phyloP scores from a whole-genome alignment of 1,139 yeast genomes.

The Insectozyma bohioensis region DNA sequence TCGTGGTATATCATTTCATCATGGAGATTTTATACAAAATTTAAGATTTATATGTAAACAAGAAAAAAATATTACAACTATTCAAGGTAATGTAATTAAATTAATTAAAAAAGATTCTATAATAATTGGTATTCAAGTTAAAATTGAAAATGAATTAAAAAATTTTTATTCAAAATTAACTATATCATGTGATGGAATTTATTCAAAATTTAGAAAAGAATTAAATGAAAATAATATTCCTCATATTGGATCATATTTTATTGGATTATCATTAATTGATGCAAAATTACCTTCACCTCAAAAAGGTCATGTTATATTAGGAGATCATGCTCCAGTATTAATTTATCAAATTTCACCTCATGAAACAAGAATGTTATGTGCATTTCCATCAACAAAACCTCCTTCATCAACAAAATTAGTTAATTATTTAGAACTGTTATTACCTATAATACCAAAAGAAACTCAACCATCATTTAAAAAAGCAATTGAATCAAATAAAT shows the following conservation, averaged over 20 bases:
- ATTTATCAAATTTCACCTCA: constrained; percentile 82
- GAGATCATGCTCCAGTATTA: constrained; percentile 83
- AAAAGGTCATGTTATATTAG: constrained; percentile 90
- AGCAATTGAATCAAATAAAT: constrained; percentile 44
- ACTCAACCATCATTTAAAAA: constrained; percentile 64
- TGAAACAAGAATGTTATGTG: constrained; percentile 88
- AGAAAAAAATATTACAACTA: constrained; percentile 70
- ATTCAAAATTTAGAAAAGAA: constrained; percentile 85
- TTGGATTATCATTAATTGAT: constrained; percentile 74
- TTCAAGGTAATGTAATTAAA: constrained; percentile 79
- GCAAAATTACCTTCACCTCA: constrained; percentile 69
- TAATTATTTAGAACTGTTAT: constrained; percentile 61
- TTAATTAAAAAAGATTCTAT: constrained; percentile 52
- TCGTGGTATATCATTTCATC: constrained; percentile 86
- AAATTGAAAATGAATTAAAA: constrained; percentile 17
- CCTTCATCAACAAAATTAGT: constrained; percentile 65
- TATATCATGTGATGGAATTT: constrained; percentile 89
- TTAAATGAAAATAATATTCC: constrained; percentile 60
- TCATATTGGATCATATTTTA: constrained; percentile 75
- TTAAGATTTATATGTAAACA: constrained; percentile 67
- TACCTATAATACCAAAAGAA: constrained; percentile 66
- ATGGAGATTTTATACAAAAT: constrained; percentile 82
- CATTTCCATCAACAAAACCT: constrained; percentile 69
- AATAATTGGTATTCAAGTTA: constrained; percentile 68
- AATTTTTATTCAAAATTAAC: constrained; percentile 61